Evolutionary conservation across 1,139 yeast genomes (phyloP).

Genomic region (Candida sanyaensis): DNA sequence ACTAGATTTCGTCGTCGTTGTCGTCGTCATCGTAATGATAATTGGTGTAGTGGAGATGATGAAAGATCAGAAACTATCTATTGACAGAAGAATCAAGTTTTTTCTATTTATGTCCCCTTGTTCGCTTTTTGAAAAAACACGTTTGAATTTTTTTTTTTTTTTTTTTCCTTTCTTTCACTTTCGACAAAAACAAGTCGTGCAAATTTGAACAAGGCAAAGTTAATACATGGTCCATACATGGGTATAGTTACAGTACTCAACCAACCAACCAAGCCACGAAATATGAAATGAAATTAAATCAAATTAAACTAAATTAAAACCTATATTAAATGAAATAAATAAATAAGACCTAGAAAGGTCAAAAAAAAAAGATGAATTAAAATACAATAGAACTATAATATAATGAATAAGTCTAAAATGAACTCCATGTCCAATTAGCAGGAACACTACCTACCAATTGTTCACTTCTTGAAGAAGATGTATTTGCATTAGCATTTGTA

Average conservation of each 20-base stretch:
- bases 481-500: not conserved
- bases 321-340: not conserved
- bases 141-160: not conserved
- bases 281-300: too few species aligned
- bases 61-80: too few species aligned
- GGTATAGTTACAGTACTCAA: too few species aligned
- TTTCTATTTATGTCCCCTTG: not conserved
- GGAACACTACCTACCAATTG: conserved; percentile 59
- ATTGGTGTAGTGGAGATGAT: too few species aligned
- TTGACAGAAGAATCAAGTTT: not conserved
- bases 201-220: not conserved
- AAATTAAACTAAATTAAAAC: too few species aligned
- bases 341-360: not conserved
- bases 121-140: not conserved
- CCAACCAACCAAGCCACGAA: too few species aligned
- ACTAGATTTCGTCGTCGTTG: not conserved
- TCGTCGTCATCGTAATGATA: too few species aligned
- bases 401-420: conserved; percentile 38
- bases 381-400: not conserved
- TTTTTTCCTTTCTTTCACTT: not conserved
- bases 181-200: conserved; percentile 2
- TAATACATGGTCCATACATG: too few species aligned
- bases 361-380: not conserved
- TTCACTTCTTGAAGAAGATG: conserved; percentile 20
- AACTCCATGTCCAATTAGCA: conserved; percentile 81